Conservation (phyloP, 768 basidiomycete species). For the Agrocybe chaxingu region DNA sequence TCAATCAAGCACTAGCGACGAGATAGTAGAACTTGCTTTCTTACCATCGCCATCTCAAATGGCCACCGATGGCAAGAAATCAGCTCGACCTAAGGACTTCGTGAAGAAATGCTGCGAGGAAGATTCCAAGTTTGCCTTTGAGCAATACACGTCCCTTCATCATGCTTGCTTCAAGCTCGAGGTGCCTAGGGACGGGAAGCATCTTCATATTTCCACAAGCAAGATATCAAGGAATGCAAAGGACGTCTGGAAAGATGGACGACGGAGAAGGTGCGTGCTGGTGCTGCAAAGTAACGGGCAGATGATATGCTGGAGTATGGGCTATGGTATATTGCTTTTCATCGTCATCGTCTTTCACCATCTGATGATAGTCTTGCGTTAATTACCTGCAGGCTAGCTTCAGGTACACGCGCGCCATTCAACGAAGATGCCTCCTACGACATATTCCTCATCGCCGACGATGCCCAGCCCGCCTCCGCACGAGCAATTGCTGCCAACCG, state of each 20-base stretch:
- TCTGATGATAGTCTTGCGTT: not conserved
- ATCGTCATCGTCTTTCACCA: not conserved
- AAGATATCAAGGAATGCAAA: constrained; percentile 5
- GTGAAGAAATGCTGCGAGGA: constrained; percentile 5
- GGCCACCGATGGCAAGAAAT: too few relatives aligned
- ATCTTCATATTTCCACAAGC: constrained; percentile 2
- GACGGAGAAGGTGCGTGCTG: not conserved
- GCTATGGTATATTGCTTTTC: constrained; percentile 1
- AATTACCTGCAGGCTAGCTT: not conserved
- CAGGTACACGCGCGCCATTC: constrained; percentile 4
- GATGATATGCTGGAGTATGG: constrained; percentile 9
- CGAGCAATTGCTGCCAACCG: constrained; percentile 9
- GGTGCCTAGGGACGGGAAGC: not conserved
- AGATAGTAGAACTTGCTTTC: too few relatives aligned
- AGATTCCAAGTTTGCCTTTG: constrained; percentile 8
- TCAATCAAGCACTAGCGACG: too few relatives aligned
- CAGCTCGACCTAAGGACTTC: too few relatives aligned
- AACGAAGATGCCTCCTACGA: constrained; percentile 4
- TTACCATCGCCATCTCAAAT: too few relatives aligned
- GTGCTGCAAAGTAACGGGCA: not conserved
- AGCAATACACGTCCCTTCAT: constrained; percentile 7
- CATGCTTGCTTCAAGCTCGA: constrained; percentile 5
- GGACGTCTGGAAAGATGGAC: not conserved
- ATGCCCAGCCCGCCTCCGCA: not conserved
- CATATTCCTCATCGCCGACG: constrained; percentile 1